Base-by-base conservation (phyloP, 1,139 yeast species). In the Pneumocystis carinii region DNA sequence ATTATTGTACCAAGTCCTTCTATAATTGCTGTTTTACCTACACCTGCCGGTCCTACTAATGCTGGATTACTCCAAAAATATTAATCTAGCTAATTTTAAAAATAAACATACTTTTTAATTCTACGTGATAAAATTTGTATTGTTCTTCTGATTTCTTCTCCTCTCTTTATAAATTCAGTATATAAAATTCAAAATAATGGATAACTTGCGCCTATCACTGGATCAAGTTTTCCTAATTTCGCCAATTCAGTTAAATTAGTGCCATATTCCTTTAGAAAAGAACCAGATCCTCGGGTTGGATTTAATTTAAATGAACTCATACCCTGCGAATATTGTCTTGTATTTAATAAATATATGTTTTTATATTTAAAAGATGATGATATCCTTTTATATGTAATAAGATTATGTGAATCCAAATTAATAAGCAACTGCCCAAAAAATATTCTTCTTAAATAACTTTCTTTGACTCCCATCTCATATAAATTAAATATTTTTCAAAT, bases 11-110 rank as follows among this genome's bases (percentile, higher is more conserved):
- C 59, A 62, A 92, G 78, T 0, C 97, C 98, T 73, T 92, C 98
- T 83, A 92, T 86, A 63, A 92, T 84, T 5, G 97, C 95, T 0
- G 97, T 92, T 74, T 92, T 92, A 75, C 98, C 98, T 0, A 96
- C 94, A 75, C 98, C 98, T 0, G 98, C 97, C 68, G 87, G 84
- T 8, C 55, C 59, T 29, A 57, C 42, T 8, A 57, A 29, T 37
- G 41, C 59, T 7, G 42, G 42, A 29, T 39, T 57, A 19, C 59
- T 57, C 8, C 17, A 57, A 36, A 17, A 57, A 19, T 57, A 29
- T 39, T 10, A 57, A 57, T 27, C 5, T 10, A 19, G 6, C 12
- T 12, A 19, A 66, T 97, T 98, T 62, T 90, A 89, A 62, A 92
- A 75, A 0, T 92, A 95, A 0, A 97, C 97, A 71, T 92, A 92